Conservation (phyloP, 129 eudicot species). For the Ambrosia artemisiifolia region DNA sequence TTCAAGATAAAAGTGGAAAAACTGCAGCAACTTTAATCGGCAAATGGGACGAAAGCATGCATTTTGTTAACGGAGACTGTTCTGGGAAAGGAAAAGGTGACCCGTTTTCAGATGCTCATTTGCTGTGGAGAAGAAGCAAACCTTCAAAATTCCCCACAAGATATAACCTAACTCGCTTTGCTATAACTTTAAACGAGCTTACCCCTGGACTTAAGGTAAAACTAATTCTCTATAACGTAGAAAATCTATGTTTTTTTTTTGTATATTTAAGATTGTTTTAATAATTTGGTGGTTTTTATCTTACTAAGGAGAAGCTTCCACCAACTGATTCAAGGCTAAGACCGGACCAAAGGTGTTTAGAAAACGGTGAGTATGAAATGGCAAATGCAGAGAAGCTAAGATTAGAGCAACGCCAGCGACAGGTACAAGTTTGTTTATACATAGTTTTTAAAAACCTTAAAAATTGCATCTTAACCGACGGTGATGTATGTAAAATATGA, state of each 20-base stretch:
- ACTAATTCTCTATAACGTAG: background rate
- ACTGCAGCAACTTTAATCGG: constrained; percentile 90
- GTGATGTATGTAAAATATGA: background rate
- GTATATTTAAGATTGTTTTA: background rate
- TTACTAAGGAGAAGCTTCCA: constrained; percentile 74
- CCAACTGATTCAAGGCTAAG: constrained; percentile 96
- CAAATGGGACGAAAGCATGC: constrained; percentile 99
- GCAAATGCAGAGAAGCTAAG: constrained; percentile 91
- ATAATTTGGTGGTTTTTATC: background rate
- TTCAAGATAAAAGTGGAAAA: constrained; percentile 83
- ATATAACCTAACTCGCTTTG: constrained; percentile 90
- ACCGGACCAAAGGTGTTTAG: constrained; percentile 93
- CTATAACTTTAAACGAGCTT: constrained; percentile 88
- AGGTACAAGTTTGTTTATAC: constrained; percentile 42
- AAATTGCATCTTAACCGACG: background rate
- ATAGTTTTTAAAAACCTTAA: background rate
- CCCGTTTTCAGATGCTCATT: constrained; percentile 57
- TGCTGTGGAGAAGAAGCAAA: constrained; percentile 94
- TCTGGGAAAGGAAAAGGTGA: constrained; percentile 75
- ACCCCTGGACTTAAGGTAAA: constrained; percentile 74
- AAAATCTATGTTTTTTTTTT: background rate
- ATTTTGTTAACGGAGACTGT: constrained; percentile 70
- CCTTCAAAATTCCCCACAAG: constrained; percentile 85
- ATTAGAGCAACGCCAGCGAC: constrained; percentile 87
- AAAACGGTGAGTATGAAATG: constrained; percentile 88